Evolutionary conservation across 768 basidiomycete species (phyloP).

Genomic region (Crucibulum laeve): DNA sequence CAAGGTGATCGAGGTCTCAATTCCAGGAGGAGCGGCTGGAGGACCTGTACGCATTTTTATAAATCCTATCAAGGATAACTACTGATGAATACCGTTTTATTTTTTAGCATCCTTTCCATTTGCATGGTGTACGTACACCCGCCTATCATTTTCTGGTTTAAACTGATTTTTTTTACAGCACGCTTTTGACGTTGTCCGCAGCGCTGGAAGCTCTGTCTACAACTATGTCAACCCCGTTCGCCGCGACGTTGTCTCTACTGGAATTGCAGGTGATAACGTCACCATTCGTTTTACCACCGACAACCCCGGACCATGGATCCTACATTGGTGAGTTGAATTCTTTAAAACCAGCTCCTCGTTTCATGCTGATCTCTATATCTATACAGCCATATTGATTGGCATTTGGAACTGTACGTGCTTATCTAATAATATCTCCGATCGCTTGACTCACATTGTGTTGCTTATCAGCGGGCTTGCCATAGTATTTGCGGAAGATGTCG

Average conservation of each 20-base stretch:
- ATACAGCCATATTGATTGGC: constrained; percentile 29
- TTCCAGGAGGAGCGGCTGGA: constrained; percentile 21
- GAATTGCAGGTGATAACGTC: constrained; percentile 20
- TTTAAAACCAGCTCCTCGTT: background rate
- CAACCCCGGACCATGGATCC: constrained; percentile 54
- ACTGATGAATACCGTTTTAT: constrained; percentile 13
- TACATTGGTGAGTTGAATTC: constrained; percentile 21
- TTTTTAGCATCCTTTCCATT: constrained; percentile 30
- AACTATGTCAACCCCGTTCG: constrained; percentile 34
- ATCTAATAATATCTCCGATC: background rate
- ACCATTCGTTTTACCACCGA: constrained; percentile 58
- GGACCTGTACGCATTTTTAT: constrained; percentile 11
- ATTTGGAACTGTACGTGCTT: constrained; percentile 22
- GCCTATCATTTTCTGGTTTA: background rate
- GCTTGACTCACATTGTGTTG: background rate
- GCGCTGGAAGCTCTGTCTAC: constrained; percentile 17
- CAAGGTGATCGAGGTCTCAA: constrained; percentile 32
- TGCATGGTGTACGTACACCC: constrained; percentile 29
- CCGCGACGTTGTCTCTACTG: constrained; percentile 26
- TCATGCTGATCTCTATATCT: background rate
- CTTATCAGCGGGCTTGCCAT: background rate
- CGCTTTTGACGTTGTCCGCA: constrained; percentile 31
- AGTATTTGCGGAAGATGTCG: background rate
- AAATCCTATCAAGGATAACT: constrained; percentile 15
- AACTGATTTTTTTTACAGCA: constrained; percentile 29